A percentile compares a stretch with the other conserved stretches of the same genome.
phyloP scores from a whole-genome alignment of 805 yeast genomes.

The Candida ovalis region DNA sequence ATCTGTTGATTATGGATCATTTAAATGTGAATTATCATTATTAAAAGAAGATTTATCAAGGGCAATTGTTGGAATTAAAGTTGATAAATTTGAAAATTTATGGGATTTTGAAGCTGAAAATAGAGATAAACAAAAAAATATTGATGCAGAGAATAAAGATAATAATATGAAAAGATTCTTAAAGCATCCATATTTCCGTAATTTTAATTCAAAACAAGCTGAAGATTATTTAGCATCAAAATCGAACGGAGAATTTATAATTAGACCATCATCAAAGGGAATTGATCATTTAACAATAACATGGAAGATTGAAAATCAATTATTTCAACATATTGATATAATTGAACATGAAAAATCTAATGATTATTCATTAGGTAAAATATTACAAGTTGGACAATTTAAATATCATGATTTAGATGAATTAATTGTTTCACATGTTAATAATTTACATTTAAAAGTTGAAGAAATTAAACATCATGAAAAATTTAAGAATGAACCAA shows the following conservation, averaged over 20 bases:
- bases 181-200: slow-evolving; percentile 87
- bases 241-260: slow-evolving; percentile 86
- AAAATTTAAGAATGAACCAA: slow-evolving; percentile 79
- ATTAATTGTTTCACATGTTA: slow-evolving; percentile 80
- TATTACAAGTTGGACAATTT: slow-evolving; percentile 59
- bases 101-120: slow-evolving; percentile 83
- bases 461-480: slow-evolving; percentile 84
- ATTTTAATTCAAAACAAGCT: slow-evolving; percentile 82
- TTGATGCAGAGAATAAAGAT: slow-evolving; percentile 59
- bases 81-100: slow-evolving; percentile 50
- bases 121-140: slow-evolving; percentile 56
- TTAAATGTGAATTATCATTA: slow-evolving; percentile 73
- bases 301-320: slow-evolving; percentile 90
- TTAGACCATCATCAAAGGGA: slow-evolving; percentile 93
- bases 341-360: slow-evolving; percentile 67
- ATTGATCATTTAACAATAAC: slow-evolving; percentile 85
- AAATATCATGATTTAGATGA: slow-evolving; percentile 89
- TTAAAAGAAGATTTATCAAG: slow-evolving; percentile 58
- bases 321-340: slow-evolving; percentile 89
- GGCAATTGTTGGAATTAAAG: slow-evolving; percentile 42
- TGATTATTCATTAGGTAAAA: slow-evolving; percentile 57
- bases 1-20: slow-evolving; percentile 66
- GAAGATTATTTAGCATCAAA: slow-evolving; percentile 88
- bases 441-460: slow-evolving; percentile 76
- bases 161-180: slow-evolving; percentile 71